A percentile compares a stretch with the other conserved stretches of the same genome.
Evolutionary conservation across 169 alveolate species (phyloP).

Genomic region (Eimeria falciformis): DNA sequence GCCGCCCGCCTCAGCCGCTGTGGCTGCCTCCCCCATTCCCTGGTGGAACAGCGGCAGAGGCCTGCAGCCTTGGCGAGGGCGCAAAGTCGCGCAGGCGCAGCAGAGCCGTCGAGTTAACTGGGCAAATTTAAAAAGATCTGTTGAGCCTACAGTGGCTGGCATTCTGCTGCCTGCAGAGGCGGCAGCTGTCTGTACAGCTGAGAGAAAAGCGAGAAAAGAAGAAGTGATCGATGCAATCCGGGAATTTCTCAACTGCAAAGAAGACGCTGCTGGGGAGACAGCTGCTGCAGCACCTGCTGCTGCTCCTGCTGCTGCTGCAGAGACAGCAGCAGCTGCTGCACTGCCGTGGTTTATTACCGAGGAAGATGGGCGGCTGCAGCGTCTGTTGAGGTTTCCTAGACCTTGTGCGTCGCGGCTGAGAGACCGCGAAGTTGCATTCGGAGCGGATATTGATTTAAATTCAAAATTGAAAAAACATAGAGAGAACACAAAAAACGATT

Average conservation of each 20-base stretch:
- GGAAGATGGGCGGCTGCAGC: slow-evolving; percentile 48
- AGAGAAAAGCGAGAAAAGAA: not conserved
- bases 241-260: not conserved
- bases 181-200: slow-evolving; percentile 25
- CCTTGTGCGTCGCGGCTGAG: too few species aligned
- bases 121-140: slow-evolving; percentile 45
- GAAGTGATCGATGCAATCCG: slow-evolving; percentile 9
- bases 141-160: slow-evolving; percentile 64
- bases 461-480: too few species aligned
- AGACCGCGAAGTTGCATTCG: too few species aligned
- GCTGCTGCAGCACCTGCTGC: not conserved
- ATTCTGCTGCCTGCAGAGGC: slow-evolving; percentile 61
- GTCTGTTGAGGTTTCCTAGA: not conserved
- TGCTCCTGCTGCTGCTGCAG: not conserved
- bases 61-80: slow-evolving; percentile 73
- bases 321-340: slow-evolving; percentile 1
- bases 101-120: slow-evolving; percentile 76
- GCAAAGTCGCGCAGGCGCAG: slow-evolving; percentile 34
- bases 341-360: slow-evolving; percentile 35
- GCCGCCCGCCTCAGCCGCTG: slow-evolving; percentile 68
- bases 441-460: too few species aligned
- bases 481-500: too few species aligned
- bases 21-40: slow-evolving; percentile 72
- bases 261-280: not conserved
- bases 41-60: slow-evolving; percentile 74